Percentiles rank a stretch among this genome's conserved stretches.
Evolutionary conservation across 1,284 basidiomycete genomes (phyloP).

Genomic region (Calocybe gambosa): DNA sequence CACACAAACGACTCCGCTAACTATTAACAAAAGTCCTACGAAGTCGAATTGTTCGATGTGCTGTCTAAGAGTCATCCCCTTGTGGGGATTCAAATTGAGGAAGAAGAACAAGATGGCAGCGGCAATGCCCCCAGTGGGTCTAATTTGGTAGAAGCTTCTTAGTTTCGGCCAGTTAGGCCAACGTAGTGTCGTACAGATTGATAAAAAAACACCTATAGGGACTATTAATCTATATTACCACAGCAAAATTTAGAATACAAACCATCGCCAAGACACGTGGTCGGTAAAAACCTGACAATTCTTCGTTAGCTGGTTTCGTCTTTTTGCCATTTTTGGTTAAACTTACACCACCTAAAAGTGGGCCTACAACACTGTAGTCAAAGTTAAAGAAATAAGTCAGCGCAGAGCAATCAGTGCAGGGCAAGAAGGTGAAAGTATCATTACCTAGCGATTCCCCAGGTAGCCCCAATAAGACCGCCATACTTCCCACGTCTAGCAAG

Average conservation of each 20-base stretch:
- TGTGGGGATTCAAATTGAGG: constrained; percentile 77
- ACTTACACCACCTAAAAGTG: constrained; percentile 66
- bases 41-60: constrained; percentile 73
- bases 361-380: constrained; percentile 58
- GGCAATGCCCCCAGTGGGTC: constrained; percentile 74
- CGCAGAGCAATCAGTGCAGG: too few relatives aligned
- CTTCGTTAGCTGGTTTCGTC: background rate
- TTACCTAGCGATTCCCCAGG: constrained; percentile 73
- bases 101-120: constrained; percentile 69
- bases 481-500: constrained; percentile 64
- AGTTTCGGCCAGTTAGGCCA: background rate
- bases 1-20: constrained; percentile 68
- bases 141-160: constrained; percentile 21
- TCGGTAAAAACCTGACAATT: constrained; percentile 53
- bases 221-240: too few relatives aligned
- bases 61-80: constrained; percentile 49
- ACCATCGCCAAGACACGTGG: constrained; percentile 74
- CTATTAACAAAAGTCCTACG: constrained; percentile 64
- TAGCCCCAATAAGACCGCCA: constrained; percentile 66
- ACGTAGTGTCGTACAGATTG: constrained; percentile 44
- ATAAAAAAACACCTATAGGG: constrained; percentile 65
- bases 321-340: background rate
- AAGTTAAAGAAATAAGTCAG: constrained; percentile 3
- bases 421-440: background rate
- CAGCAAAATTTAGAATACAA: constrained; percentile 15